These are phyloP conservation scores for Mycosphaerelloides madeirae DNA, from an alignment of 2,329 filamentous ascomycete genomes.

Conservation along the genomic window DNA sequence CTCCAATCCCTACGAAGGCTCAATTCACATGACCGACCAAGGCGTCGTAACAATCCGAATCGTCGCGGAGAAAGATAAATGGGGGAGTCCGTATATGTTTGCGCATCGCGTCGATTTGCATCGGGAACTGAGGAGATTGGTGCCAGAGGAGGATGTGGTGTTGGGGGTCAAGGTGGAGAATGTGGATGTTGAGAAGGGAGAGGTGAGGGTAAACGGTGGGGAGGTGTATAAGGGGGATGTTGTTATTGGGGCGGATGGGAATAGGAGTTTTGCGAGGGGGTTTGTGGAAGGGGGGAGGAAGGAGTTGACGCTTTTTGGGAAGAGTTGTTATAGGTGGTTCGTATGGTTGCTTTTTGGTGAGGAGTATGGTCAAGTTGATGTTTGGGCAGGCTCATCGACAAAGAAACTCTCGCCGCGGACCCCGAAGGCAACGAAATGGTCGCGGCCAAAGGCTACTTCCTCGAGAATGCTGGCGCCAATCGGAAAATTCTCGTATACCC, in stretches of 20 bases:
- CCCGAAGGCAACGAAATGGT: too few relatives aligned
- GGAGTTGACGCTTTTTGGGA: too few relatives aligned
- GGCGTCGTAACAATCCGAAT: conserved; percentile 28
- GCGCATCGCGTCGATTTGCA: conserved; percentile 30
- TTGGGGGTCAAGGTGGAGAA: conserved; percentile 19
- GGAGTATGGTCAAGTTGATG: too few relatives aligned
- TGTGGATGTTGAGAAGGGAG: background rate
- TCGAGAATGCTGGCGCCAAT: too few relatives aligned
- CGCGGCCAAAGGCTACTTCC: too few relatives aligned
- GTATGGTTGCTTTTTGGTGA: too few relatives aligned
- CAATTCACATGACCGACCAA: conserved; percentile 16
- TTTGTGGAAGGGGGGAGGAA: conserved; percentile 33
- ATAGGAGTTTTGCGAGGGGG: conserved; percentile 48
- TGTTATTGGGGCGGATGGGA: conserved; percentile 51
- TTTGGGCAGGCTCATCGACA: too few relatives aligned
- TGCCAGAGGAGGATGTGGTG: conserved; percentile 15
- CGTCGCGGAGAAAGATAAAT: background rate
- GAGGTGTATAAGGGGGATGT: conserved; percentile 42
- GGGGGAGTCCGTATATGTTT: conserved; percentile 39
- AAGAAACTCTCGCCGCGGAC: too few relatives aligned
- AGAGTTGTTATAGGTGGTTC: too few relatives aligned
- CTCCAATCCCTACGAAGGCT: conserved; percentile 8
- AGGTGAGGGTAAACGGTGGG: conserved; percentile 29
- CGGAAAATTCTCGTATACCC: too few relatives aligned
- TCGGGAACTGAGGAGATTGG: conserved; percentile 24